phyloP scores from a whole-genome alignment of 352 stramenopile species.

The Elongisporangium prolatum region DNA sequence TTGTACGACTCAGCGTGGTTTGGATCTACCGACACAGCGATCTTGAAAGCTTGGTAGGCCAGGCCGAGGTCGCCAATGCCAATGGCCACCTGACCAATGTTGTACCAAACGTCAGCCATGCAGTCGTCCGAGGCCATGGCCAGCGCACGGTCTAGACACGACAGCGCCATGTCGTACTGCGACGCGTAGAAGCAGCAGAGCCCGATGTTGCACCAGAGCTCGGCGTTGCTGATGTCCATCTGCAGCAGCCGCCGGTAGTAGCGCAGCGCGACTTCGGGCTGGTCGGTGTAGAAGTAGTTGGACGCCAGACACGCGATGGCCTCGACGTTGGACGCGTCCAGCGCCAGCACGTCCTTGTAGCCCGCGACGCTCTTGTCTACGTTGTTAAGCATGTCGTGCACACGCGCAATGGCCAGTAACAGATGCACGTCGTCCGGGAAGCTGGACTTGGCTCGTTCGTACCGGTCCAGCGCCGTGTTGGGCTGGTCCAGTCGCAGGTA shows the following conservation, averaged over 20 bases:
- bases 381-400: slow-evolving; percentile 93
- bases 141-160: slow-evolving; percentile 91
- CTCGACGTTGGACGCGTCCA: slow-evolving; percentile 90
- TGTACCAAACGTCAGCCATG: slow-evolving; percentile 94
- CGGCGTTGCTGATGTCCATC: slow-evolving; percentile 88
- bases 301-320: slow-evolving; percentile 89
- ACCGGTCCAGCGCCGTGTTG: slow-evolving; percentile 88
- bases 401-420: slow-evolving; percentile 79
- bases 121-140: slow-evolving; percentile 84
- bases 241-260: slow-evolving; percentile 93
- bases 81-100: slow-evolving; percentile 91
- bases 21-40: slow-evolving; percentile 87
- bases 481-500: slow-evolving; percentile 93
- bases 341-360: slow-evolving; percentile 87
- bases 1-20: slow-evolving; percentile 91
- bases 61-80: slow-evolving; percentile 91
- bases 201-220: slow-evolving; percentile 94
- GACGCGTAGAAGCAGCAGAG: slow-evolving; percentile 93
- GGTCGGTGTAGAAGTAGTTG: slow-evolving; percentile 93
- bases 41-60: slow-evolving; percentile 93
- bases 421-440: slow-evolving; percentile 83
- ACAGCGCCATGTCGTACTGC: slow-evolving; percentile 94
- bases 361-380: slow-evolving; percentile 60
- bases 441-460: slow-evolving; percentile 55
- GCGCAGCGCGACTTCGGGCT: slow-evolving; percentile 88